Conservation (phyloP, 139 green algal genomes). For the Chlamydomonas schloesseri region DNA sequence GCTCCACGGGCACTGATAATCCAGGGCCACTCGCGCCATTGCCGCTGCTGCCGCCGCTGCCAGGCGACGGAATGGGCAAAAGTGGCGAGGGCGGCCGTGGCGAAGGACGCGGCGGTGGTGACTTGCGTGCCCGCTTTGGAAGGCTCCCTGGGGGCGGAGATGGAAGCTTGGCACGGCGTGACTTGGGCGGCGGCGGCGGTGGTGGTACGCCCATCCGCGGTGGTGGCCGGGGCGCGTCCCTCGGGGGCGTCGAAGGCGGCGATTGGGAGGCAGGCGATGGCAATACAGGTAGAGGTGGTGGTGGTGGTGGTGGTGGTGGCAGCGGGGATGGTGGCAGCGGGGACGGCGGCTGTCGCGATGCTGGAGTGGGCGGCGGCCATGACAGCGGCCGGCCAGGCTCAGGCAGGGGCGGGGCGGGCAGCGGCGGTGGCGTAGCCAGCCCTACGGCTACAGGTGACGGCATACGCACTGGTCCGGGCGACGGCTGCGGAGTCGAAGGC, state of each 20-base stretch:
- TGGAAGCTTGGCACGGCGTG: background rate
- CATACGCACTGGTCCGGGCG: no score
- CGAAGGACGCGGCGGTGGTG: background rate
- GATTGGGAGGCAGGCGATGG: no score
- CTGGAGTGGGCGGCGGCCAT: background rate
- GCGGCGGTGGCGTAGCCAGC: background rate
- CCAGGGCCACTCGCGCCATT: no score
- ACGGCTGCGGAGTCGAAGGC: no score
- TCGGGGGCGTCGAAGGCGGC: no score
- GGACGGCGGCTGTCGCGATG: no score
- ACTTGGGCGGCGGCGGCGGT: background rate
- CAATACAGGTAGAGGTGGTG: background rate
- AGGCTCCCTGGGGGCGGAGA: background rate
- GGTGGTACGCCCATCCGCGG: no score
- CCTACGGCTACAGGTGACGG: background rate
- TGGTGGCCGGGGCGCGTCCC: no score
- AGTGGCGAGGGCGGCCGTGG: background rate
- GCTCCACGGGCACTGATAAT: no score
- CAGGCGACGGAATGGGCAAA: background rate
- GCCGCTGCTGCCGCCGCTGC: no score
- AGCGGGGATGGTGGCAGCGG: background rate
- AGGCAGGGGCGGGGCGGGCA: background rate
- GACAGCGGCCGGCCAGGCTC: background rate
- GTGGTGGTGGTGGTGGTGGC: background rate
- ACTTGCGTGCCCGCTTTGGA: background rate